Conservation (phyloP, 208 protist genomes). For the Crithidia bombi region DNA sequence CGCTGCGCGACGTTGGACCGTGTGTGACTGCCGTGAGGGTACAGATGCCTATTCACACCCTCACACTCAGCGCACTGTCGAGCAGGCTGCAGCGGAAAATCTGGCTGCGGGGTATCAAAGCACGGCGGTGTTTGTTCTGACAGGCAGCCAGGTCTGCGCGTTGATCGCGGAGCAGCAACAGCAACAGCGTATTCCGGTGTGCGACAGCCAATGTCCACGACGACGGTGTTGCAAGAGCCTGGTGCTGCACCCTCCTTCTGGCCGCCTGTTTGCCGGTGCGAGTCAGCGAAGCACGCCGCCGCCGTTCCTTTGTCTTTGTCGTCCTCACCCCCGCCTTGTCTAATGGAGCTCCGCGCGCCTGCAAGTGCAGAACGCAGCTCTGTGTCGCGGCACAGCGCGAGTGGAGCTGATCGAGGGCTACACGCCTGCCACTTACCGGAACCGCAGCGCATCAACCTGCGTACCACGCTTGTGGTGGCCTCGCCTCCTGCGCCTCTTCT, state of each 20-base stretch:
- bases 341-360: constrained; percentile 29
- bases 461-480: constrained; percentile 6
- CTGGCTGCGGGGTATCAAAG: not conserved
- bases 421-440: constrained; percentile 15
- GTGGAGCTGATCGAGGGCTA: not conserved
- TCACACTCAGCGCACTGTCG: constrained; percentile 3
- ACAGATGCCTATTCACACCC: constrained; percentile 16
- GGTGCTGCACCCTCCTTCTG: no score
- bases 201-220: not conserved
- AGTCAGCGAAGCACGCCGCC: not conserved
- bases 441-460: not conserved
- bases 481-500: constrained; percentile 27
- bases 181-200: not conserved
- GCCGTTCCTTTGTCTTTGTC: not conserved
- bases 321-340: constrained; percentile 21
- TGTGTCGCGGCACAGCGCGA: no score
- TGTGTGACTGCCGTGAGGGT: constrained; percentile 16
- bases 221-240: not conserved
- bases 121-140: constrained; percentile 28
- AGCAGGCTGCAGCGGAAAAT: constrained; percentile 14
- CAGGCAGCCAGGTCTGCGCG: constrained; percentile 9
- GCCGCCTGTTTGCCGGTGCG: no score
- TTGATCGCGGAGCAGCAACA: no score
- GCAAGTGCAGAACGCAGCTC: not conserved
- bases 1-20: constrained; percentile 25